Conservation (phyloP, 2,329 filamentous ascomycete species). For the Venturia carpophila region DNA sequence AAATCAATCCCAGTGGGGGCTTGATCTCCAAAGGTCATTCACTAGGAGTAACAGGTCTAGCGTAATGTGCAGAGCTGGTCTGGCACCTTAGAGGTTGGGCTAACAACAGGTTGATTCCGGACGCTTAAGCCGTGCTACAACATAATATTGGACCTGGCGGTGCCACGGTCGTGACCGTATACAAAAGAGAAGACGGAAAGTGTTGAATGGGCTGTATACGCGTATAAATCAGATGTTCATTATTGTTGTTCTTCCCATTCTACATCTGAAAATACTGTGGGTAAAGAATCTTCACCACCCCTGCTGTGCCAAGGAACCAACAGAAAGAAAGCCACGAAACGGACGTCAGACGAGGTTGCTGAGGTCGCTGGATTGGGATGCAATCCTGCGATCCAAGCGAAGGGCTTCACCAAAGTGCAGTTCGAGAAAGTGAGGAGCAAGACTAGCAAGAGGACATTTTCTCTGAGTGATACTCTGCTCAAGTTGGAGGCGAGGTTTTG, state of each 20-base stretch:
- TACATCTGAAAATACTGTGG: too few species aligned
- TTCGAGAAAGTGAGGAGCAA: constrained; percentile 16
- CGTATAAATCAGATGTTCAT: too few species aligned
- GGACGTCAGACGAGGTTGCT: constrained; percentile 7
- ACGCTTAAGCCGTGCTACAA: constrained; percentile 23
- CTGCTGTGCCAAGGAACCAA: too few species aligned
- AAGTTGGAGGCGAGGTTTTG: constrained; percentile 13
- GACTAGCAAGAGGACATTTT: background rate
- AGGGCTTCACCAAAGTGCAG: constrained; percentile 14
- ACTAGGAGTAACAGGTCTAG: constrained; percentile 27
- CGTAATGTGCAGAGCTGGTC: constrained; percentile 27
- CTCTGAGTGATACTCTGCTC: constrained; percentile 8
- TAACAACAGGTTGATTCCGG: constrained; percentile 24
- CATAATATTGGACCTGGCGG: constrained; percentile 29
- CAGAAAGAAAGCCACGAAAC: constrained; percentile 12
- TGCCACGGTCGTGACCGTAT: constrained; percentile 25
- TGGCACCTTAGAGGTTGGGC: constrained; percentile 30
- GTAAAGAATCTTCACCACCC: too few species aligned
- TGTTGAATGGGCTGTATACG: too few species aligned
- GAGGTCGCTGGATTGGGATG: constrained; percentile 18
- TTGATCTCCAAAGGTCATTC: constrained; percentile 30
- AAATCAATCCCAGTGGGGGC: constrained; percentile 27
- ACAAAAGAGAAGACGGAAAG: constrained; percentile 24
- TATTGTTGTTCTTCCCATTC: too few species aligned
- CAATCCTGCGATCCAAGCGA: constrained; percentile 19